These are phyloP conservation scores for Naegleria gruberi DNA, from an alignment of 208 protist species.

Conservation along the genomic window DNA sequence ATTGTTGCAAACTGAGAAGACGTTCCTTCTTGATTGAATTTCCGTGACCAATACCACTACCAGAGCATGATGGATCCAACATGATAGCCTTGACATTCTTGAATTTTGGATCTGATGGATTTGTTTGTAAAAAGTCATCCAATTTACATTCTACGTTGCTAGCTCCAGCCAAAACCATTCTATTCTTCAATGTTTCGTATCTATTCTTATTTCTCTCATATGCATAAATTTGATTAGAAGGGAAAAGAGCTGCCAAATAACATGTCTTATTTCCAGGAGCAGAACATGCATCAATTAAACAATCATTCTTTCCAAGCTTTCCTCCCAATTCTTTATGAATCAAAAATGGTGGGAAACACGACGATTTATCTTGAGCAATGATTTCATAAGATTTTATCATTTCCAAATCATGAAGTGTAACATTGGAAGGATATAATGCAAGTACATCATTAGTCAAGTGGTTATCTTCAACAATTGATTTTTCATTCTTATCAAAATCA, in stretches of 20 bases:
- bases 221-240: conserved; percentile 53
- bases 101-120: conserved; percentile 49
- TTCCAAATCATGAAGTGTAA: background rate
- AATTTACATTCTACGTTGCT: conserved; percentile 65
- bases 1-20: conserved; percentile 55
- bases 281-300: conserved; percentile 74
- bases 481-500: background rate
- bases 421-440: background rate
- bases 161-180: conserved; percentile 57
- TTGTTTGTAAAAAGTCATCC: conserved; percentile 70
- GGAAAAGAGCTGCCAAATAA: conserved; percentile 56
- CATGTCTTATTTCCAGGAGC: conserved; percentile 82
- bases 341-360: conserved; percentile 76
- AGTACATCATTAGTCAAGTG: background rate
- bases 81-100: conserved; percentile 66
- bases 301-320: conserved; percentile 26
- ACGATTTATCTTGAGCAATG: conserved; percentile 73
- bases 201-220: conserved; percentile 66
- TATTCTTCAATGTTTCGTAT: conserved; percentile 51
- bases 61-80: conserved; percentile 78
- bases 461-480: background rate
- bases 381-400: conserved; percentile 46
- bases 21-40: conserved; percentile 40
- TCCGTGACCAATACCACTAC: conserved; percentile 62
- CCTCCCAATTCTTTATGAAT: conserved; percentile 56